Conservation (phyloP, 306 rosid genomes). For the Quercus wislizeni region DNA sequence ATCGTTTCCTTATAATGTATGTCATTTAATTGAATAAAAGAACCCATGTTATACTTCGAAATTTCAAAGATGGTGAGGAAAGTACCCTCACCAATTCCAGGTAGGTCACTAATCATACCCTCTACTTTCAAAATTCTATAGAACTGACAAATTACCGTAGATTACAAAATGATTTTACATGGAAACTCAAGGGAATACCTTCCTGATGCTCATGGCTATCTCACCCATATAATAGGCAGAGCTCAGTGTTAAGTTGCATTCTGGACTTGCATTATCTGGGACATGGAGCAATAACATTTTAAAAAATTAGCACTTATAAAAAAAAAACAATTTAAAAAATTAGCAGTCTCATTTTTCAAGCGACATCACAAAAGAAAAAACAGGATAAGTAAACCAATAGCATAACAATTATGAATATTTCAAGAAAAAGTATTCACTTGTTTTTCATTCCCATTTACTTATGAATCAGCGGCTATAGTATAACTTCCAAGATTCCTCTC, state of each 20-base stretch:
- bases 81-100: too few species aligned
- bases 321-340: neutral
- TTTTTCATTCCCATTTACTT: too few species aligned
- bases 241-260: slow-evolving; percentile 71
- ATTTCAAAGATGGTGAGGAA: too few species aligned
- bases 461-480: too few species aligned
- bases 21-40: too few species aligned
- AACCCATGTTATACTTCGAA: too few species aligned
- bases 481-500: too few species aligned
- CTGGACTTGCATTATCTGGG: slow-evolving; percentile 73
- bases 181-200: slow-evolving; percentile 54
- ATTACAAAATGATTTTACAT: slow-evolving; percentile 10
- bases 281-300: slow-evolving; percentile 19
- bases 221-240: slow-evolving; percentile 87
- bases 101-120: neutral
- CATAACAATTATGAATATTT: neutral
- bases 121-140: slow-evolving; percentile 16
- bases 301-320: neutral
- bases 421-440: too few species aligned
- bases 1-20: too few species aligned
- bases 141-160: neutral
- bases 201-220: slow-evolving; percentile 84
- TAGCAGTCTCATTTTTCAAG: neutral
- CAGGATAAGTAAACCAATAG: neutral
- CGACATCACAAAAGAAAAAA: neutral